Conservation (phyloP, 1,139 yeast genomes). For the Suhomyces bolitotheri region DNA sequence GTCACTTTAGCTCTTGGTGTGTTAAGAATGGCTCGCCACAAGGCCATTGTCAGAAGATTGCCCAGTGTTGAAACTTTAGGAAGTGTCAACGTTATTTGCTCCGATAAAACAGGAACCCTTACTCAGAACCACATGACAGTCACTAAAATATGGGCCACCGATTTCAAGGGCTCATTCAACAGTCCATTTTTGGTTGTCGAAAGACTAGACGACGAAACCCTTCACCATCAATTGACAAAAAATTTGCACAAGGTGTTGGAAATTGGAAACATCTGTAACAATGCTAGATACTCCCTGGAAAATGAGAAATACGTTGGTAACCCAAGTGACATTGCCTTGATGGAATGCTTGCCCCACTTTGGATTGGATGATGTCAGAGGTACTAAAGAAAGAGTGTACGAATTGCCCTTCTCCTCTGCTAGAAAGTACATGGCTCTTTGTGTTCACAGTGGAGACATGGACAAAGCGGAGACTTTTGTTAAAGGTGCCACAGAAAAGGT, state of each 20-base stretch:
- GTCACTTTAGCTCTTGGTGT: conserved; percentile 95
- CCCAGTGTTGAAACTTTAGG: conserved; percentile 97
- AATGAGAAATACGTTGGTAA: conserved; percentile 79
- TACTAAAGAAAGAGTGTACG: conserved; percentile 58
- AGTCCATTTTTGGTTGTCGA: conserved; percentile 51
- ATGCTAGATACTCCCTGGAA: conserved; percentile 69
- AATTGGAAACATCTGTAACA: conserved; percentile 79
- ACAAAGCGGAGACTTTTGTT: conserved; percentile 60
- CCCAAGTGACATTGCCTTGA: conserved; percentile 89
- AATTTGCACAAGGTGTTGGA: conserved; percentile 59
- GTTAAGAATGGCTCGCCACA: conserved; percentile 88
- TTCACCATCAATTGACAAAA: conserved; percentile 47
- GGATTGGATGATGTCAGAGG: conserved; percentile 70
- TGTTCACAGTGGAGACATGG: conserved; percentile 58
- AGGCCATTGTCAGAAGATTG: conserved; percentile 87
- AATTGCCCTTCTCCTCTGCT: conserved; percentile 79
- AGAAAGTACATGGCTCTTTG: conserved; percentile 90
- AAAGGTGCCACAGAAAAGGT: conserved; percentile 90
- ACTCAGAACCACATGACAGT: conserved; percentile 95
- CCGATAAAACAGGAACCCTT: conserved; percentile 93
- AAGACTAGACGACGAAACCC: conserved; percentile 39
- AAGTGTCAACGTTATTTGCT: conserved; percentile 90
- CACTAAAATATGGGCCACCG: conserved; percentile 80
- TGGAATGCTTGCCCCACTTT: conserved; percentile 71
- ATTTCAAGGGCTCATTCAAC: conserved; percentile 57